phyloP scores from a whole-genome alignment of 768 basidiomycete genomes.

The Termitomyces sp. region DNA sequence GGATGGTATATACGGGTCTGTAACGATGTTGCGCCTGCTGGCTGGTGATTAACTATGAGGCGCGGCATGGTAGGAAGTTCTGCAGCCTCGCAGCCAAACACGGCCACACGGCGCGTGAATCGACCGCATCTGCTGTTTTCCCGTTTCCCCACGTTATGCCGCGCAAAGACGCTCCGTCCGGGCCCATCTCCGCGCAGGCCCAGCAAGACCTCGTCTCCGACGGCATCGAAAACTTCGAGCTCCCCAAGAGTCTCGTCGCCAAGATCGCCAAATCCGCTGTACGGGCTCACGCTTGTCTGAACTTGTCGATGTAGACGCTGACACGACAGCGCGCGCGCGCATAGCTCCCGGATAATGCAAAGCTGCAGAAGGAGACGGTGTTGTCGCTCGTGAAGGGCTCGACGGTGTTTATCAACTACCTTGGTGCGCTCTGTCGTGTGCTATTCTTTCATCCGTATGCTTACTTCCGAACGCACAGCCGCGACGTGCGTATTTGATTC shows the following conservation, averaged over 20 bases:
- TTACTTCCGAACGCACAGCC: constrained; percentile 23
- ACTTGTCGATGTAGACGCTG: not conserved
- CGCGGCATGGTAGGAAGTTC: too few relatives aligned
- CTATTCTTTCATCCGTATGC: too few relatives aligned
- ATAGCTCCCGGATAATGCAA: constrained; percentile 82
- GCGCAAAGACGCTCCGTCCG: constrained; percentile 55
- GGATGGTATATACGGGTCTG: too few relatives aligned
- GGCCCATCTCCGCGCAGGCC: constrained; percentile 60
- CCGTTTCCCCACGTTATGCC: constrained; percentile 43
- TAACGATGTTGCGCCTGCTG: too few relatives aligned
- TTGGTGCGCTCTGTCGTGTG: constrained; percentile 49
- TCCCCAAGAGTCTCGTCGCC: constrained; percentile 78
- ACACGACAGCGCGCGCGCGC: not conserved
- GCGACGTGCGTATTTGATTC: constrained; percentile 34
- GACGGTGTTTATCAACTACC: constrained; percentile 92
- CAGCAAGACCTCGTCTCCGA: constrained; percentile 79
- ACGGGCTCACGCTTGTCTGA: not conserved
- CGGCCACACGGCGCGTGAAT: not conserved
- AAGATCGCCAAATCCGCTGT: constrained; percentile 85
- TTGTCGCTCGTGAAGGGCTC: constrained; percentile 82
- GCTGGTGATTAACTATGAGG: too few relatives aligned
- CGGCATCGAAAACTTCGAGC: constrained; percentile 85
- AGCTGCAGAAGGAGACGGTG: constrained; percentile 87
- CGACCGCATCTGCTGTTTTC: not conserved
- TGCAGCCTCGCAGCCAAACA: not conserved